Evolutionary conservation across 2,329 filamentous ascomycete genomes (phyloP).

Genomic region (Chalaropsis thielavioides): DNA sequence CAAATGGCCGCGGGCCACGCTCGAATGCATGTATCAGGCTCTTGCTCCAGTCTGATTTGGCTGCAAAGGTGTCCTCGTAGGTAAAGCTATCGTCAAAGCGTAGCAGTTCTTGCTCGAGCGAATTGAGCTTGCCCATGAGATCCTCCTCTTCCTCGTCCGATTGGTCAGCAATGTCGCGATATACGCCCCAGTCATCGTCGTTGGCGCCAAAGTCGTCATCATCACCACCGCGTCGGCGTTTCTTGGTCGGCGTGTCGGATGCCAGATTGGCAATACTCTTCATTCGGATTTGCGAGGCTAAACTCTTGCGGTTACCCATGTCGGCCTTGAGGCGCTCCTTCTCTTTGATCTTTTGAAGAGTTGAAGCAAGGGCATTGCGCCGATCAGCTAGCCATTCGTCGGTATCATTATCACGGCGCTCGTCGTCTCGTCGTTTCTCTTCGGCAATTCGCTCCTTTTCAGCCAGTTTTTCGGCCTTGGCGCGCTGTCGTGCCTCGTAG

Average conservation of each 20-base stretch:
- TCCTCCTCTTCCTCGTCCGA: slow-evolving; percentile 86
- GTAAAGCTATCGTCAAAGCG: slow-evolving; percentile 78
- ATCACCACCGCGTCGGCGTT: slow-evolving; percentile 72
- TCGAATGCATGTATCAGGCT: slow-evolving; percentile 79
- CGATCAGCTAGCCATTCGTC: slow-evolving; percentile 79
- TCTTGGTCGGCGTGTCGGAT: slow-evolving; percentile 71
- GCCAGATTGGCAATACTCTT: slow-evolving; percentile 94
- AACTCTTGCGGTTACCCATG: slow-evolving; percentile 87
- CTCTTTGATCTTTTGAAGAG: slow-evolving; percentile 77
- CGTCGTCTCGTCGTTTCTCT: slow-evolving; percentile 68
- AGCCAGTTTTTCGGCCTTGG: slow-evolving; percentile 88
- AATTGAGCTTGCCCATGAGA: slow-evolving; percentile 55
- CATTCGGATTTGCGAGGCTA: slow-evolving; percentile 95
- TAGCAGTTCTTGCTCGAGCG: slow-evolving; percentile 71
- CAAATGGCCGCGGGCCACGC: slow-evolving; percentile 74
- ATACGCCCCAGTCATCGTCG: slow-evolving; percentile 96
- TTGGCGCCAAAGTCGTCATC: slow-evolving; percentile 96
- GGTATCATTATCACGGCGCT: slow-evolving; percentile 69
- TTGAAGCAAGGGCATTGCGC: slow-evolving; percentile 53
- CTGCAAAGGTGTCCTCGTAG: slow-evolving; percentile 81
- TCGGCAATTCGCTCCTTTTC: slow-evolving; percentile 76
- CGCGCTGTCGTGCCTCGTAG: slow-evolving; percentile 80
- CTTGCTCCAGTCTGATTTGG: slow-evolving; percentile 91
- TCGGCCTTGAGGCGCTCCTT: slow-evolving; percentile 86
- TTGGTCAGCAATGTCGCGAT: slow-evolving; percentile 78